Conservation (phyloP, 176 grass and related monocot species). For the Oryza nivara region DNA sequence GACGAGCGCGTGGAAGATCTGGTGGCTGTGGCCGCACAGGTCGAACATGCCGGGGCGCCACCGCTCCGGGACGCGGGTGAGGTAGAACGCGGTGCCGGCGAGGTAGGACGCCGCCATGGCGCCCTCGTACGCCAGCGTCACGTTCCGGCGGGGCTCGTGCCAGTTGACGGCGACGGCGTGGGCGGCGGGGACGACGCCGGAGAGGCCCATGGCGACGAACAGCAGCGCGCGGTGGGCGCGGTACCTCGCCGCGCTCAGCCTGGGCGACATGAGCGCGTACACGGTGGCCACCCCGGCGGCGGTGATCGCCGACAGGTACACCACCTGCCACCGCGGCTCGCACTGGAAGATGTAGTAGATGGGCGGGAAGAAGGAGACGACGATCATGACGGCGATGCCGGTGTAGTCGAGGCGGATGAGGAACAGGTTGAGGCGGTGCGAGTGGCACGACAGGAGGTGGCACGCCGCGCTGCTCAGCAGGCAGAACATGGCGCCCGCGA, state of each 20-base stretch:
- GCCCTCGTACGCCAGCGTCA: conserved; percentile 77
- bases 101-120: conserved; percentile 79
- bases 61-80: conserved; percentile 75
- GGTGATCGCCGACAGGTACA: conserved; percentile 79
- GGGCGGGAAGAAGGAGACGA: conserved; percentile 90
- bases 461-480: conserved; percentile 82
- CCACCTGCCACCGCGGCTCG: conserved; percentile 65
- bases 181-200: conserved; percentile 72
- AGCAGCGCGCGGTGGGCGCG: conserved; percentile 71
- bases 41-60: conserved; percentile 85
- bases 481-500: conserved; percentile 90
- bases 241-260: conserved; percentile 53
- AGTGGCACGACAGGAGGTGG: conserved; percentile 91
- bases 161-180: conserved; percentile 79
- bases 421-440: conserved; percentile 76
- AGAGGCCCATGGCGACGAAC: conserved; percentile 91
- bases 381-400: conserved; percentile 89
- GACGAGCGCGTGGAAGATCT: conserved; percentile 92
- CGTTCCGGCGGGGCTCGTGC: conserved; percentile 64
- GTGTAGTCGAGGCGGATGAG: conserved; percentile 87
- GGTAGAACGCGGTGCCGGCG: conserved; percentile 67
- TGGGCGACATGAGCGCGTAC: conserved; percentile 73
- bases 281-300: conserved; percentile 60
- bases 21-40: conserved; percentile 81
- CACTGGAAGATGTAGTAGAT: conserved; percentile 99